phyloP scores from a whole-genome alignment of 2,329 filamentous ascomycete species.

The Aspergillus sp. region DNA sequence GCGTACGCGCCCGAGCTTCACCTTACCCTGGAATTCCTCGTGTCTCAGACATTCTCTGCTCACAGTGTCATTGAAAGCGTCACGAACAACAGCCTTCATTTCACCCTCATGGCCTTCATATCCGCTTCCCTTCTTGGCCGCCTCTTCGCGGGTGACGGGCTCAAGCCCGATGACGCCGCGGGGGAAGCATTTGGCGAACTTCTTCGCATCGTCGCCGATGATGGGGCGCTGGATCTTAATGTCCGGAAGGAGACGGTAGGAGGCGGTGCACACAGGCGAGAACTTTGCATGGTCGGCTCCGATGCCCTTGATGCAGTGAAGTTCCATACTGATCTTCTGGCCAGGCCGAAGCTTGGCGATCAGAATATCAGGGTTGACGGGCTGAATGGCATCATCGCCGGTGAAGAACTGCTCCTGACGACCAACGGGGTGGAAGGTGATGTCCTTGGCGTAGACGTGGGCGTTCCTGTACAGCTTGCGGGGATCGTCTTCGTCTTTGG shows the following conservation, averaged over 20 bases:
- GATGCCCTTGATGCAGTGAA: constrained; percentile 94
- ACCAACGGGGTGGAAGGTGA: constrained; percentile 74
- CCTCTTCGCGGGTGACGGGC: constrained; percentile 67
- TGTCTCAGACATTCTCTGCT: constrained; percentile 90
- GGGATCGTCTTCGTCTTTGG: constrained; percentile 73
- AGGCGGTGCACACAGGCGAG: constrained; percentile 91
- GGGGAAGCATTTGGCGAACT: constrained; percentile 89
- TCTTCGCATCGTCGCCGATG: constrained; percentile 78
- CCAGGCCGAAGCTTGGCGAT: constrained; percentile 91
- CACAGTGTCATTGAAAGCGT: constrained; percentile 93
- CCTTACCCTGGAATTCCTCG: constrained; percentile 90
- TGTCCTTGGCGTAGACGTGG: constrained; percentile 75
- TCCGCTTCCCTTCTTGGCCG: constrained; percentile 56
- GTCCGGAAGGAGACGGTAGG: constrained; percentile 84
- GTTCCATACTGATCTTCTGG: constrained; percentile 79
- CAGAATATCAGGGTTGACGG: constrained; percentile 88
- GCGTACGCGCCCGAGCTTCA: constrained; percentile 82
- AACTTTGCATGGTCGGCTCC: constrained; percentile 96
- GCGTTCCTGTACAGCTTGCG: constrained; percentile 81
- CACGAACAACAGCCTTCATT: constrained; percentile 79
- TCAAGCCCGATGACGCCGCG: constrained; percentile 81
- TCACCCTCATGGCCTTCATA: constrained; percentile 77
- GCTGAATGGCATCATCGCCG: constrained; percentile 66
- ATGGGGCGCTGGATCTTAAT: constrained; percentile 85
- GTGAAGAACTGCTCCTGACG: constrained; percentile 67